These are phyloP conservation scores for Bolboschoenus planiculmis DNA, from an alignment of 176 grass and related monocot species.

Conservation along the genomic window DNA sequence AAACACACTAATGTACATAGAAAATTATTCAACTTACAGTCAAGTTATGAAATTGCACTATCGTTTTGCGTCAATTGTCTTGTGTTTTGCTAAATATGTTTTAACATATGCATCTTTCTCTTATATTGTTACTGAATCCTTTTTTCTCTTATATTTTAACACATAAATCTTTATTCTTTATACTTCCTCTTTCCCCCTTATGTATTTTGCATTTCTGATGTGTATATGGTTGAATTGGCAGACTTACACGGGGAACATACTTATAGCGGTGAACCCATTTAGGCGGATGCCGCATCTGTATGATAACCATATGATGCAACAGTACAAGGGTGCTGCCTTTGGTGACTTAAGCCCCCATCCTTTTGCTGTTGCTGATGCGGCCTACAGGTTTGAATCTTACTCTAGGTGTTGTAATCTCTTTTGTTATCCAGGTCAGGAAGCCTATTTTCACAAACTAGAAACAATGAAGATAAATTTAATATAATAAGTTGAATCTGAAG, in stretches of 20 bases:
- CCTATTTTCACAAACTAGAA: background rate
- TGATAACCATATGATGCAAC: constrained; percentile 93
- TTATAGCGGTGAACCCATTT: constrained; percentile 97
- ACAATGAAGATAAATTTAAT: background rate
- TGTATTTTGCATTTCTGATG: constrained; percentile 18
- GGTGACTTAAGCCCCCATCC: constrained; percentile 92
- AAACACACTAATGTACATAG: background rate
- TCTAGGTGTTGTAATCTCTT: background rate
- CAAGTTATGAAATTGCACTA: background rate
- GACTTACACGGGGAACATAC: constrained; percentile 92
- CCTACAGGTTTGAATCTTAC: constrained; percentile 50
- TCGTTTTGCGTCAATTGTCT: background rate
- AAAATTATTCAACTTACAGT: background rate
- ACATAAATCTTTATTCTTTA: background rate
- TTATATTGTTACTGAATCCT: background rate
- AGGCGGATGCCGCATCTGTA: constrained; percentile 89
- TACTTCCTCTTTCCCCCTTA: background rate
- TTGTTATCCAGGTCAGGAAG: background rate
- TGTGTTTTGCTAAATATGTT: background rate
- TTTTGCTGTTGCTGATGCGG: constrained; percentile 85
- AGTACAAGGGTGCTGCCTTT: constrained; percentile 81
- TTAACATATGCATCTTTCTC: background rate
- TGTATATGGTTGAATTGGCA: constrained; percentile 27
- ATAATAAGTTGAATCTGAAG: background rate
- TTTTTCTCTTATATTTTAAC: background rate